A percentile compares a stretch with the other conserved stretches of the same genome.
Conservation (phyloP, 768 basidiomycete genomes). For the Leccinum subgranulosum region DNA sequence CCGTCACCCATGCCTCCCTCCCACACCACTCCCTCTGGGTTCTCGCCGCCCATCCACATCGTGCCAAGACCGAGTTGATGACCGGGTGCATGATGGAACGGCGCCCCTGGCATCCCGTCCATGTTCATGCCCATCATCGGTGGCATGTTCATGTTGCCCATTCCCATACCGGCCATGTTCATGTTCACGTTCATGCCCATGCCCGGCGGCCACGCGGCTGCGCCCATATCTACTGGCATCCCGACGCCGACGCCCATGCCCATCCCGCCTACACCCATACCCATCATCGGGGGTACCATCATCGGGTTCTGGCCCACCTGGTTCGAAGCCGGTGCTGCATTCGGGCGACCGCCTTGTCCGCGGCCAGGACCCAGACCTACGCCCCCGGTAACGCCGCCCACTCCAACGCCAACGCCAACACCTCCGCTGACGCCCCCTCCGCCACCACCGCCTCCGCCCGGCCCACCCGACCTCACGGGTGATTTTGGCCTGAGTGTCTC, state of each 20-base stretch:
- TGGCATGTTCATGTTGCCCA: constrained; percentile 36
- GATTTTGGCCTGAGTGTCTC: constrained; percentile 85
- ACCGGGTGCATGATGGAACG: constrained; percentile 21
- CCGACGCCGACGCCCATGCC: constrained; percentile 32
- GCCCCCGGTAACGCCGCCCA: constrained; percentile 21
- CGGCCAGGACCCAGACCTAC: constrained; percentile 4
- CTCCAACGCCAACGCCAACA: constrained; percentile 16
- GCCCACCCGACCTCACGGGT: constrained; percentile 47
- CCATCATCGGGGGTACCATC: constrained; percentile 41
- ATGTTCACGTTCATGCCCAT: constrained; percentile 36
- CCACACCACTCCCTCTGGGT: constrained; percentile 35
- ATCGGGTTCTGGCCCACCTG: constrained; percentile 25
- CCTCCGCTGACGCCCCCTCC: constrained; percentile 27
- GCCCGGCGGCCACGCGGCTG: constrained; percentile 21
- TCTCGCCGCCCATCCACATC: constrained; percentile 37
- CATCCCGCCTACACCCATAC: constrained; percentile 39
- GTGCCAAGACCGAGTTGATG: constrained; percentile 23
- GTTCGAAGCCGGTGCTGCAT: constrained; percentile 3
- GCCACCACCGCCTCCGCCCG: constrained; percentile 11
- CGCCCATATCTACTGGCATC: constrained; percentile 33
- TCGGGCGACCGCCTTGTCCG: neutral
- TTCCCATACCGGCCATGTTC: constrained; percentile 38
- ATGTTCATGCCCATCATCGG: constrained; percentile 42
- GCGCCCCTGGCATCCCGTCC: constrained; percentile 27
- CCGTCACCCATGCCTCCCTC: constrained; percentile 39